Evolutionary conservation across 139 green algal genomes (phyloP), one percentile per base, ranked within the genome.

Genomic region (Coelastrella sp.): DNA sequence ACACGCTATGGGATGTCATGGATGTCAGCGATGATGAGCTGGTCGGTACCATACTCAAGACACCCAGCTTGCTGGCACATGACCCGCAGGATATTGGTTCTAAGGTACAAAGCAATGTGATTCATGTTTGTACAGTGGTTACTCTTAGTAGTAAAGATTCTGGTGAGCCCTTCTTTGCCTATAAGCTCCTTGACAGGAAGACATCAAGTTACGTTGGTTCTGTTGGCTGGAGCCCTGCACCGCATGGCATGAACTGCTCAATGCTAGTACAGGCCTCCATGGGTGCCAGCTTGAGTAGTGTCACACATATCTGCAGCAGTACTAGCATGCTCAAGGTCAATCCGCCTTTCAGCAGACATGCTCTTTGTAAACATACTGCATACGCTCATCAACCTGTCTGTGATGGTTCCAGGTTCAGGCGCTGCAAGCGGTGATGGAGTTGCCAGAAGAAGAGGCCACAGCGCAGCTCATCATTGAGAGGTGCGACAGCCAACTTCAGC

Each of bases 381-480:
- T n/a, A n/a, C n/a, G n/a, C n/a, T n/a, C n/a, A n/a, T n/a, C n/a
- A n/a, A n/a, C n/a, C n/a, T n/a, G n/a, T n/a, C n/a, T n/a, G n/a
- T n/a, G n/a, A 6, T 77, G 68, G 30, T 23, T 66, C n/a, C 59
- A 85, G 79, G 79, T 85, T 27, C 43, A 37, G 37, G 79, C 79
- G 4, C 41, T 85, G 79, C 79, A 85, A 59, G 27, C 41, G 7
- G 79, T 85, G 15, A 74, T 85, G 62, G 79, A 27, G 1, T 63
- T 85, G 63, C 79, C 79, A 27, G 60, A 74, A 27, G 62, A 74
- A 15, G 43, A 77, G 41, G 79, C 79, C 30, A 77, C 38, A 23
- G 60, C 63, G 5, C 40, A 74, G 60, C 63, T 76, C 60, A 85
- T 85, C 79, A 74, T 85, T 60, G 79, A 85, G 40, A 51, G 79